Evolutionary conservation across 2,329 filamentous ascomycete genomes (phyloP).

Genomic region (Microcyclospora pomicola): DNA sequence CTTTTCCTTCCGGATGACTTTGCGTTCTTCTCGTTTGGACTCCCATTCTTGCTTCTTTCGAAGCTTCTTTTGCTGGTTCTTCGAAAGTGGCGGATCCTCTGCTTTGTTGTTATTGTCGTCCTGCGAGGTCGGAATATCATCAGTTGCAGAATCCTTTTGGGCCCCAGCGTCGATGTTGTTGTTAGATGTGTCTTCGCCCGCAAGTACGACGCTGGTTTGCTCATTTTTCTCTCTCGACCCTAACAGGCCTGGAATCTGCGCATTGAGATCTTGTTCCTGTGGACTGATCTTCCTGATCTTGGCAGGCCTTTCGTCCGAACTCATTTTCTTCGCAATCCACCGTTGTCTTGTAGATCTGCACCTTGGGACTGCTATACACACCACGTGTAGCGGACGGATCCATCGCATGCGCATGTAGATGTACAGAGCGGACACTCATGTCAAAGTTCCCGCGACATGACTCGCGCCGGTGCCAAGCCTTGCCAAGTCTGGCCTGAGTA

Average conservation of each 20-base stretch:
- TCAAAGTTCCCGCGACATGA: too few relatives aligned
- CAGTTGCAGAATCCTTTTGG: too few relatives aligned
- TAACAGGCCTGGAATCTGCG: too few relatives aligned
- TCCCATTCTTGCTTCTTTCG: conserved; percentile 63
- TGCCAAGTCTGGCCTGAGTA: too few relatives aligned
- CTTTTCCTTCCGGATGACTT: conserved; percentile 45
- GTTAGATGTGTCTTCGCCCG: neutral
- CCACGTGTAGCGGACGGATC: too few relatives aligned
- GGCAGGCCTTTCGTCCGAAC: conserved; percentile 39
- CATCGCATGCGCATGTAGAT: too few relatives aligned
- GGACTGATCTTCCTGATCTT: conserved; percentile 41
- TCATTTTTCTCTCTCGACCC: conserved; percentile 11
- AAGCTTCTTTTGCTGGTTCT: conserved; percentile 73
- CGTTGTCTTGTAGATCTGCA: too few relatives aligned
- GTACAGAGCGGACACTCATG: too few relatives aligned
- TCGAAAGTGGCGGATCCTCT: conserved; percentile 48
- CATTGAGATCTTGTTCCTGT: too few relatives aligned
- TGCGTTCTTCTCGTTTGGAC: conserved; percentile 46
- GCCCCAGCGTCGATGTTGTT: neutral
- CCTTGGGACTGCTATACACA: too few relatives aligned
- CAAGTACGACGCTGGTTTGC: neutral
- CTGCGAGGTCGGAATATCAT: neutral
- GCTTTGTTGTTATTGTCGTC: neutral
- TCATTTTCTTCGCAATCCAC: conserved; percentile 29
- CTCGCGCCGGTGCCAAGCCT: too few relatives aligned